Percentiles rank a stretch among this genome's conserved stretches.
These are phyloP conservation scores for Micractinium conductrix DNA, from an alignment of 139 green algal genomes.

Conservation along the genomic window DNA sequence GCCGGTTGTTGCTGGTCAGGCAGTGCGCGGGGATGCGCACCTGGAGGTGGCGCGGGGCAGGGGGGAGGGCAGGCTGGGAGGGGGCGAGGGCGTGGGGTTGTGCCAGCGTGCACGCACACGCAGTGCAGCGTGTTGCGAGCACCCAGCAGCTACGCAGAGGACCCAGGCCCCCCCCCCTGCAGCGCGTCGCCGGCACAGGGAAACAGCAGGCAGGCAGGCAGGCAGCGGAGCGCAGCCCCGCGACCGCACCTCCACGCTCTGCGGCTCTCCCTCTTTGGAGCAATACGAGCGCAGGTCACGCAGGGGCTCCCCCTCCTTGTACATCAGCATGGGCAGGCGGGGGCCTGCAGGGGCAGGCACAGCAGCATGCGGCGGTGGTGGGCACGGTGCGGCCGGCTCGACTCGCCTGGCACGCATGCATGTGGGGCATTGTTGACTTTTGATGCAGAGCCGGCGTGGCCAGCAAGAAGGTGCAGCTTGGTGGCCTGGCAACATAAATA, in stretches of 20 bases:
- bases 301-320: conserved; percentile 57
- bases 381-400: neutral
- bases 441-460: too few species aligned
- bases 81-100: neutral
- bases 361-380: neutral
- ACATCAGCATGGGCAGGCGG: conserved; percentile 46
- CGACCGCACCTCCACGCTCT: conserved; percentile 42
- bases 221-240: neutral
- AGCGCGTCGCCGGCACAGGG: too few species aligned
- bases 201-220: neutral
- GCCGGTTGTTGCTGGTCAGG: conserved; percentile 72
- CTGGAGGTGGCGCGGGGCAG: conserved; percentile 45
- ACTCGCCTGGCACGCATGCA: neutral
- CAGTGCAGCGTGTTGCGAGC: too few species aligned
- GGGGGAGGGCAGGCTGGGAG: neutral
- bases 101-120: too few species aligned
- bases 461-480: too few species aligned
- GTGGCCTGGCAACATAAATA: too few species aligned
- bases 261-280: conserved; percentile 14
- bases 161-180: too few species aligned
- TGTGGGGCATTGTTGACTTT: too few species aligned
- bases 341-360: conserved; percentile 24
- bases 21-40: conserved; percentile 69
- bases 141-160: too few species aligned
- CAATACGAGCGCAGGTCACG: conserved; percentile 39